Evolutionary conservation across 306 rosid genomes (phyloP), one percentile per base, ranked within the genome.

Genomic region (Comarum palustre): DNA sequence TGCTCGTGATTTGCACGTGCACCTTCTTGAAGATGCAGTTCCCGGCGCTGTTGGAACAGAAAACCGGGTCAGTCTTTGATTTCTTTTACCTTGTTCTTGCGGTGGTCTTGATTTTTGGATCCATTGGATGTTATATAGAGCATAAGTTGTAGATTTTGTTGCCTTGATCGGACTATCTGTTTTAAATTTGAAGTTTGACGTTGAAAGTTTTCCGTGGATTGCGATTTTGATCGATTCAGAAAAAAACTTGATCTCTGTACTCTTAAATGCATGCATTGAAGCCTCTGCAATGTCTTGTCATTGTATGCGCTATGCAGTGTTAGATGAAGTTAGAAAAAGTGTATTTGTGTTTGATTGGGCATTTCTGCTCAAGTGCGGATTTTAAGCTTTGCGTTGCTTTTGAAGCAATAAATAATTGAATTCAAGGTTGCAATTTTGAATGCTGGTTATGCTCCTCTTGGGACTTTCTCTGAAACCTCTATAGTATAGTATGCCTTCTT

Each of bases 21-120:
- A 85, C 96, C 27, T 90, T 83, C 78, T 77, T 90, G 85, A 90
- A 85, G 89, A 88, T 90, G 90, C 93, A 88, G 65, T 90, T 90
- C 71, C 96, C 96, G 17, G 79, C 96, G 29, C 73, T 88, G 54
- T 88, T 90, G 38, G 91, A 86, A 54, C 93, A 88, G 73, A 86
- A 87, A 80, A 90, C 90, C 58, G 96, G 96, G 96, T 87, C 50
- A 19, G 84, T 71, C 34, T 50, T 11, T 61, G 15, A 38, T 39
- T 39, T 38, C 63, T 22, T 8, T 39, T 10, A 6, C 38, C 19
- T 55, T 66, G 9, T 66, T 10, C n/a, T n/a, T n/a, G n/a, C n/a
- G n/a, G n/a, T n/a, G n/a, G n/a, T n/a, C n/a, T 22, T 39, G 29
- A 12, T 46, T 45, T 25, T 5, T 31, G 39, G 6, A 69, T 69